Evolutionary conservation across 345 rosid genomes (phyloP).

Genomic region (Populus euphratica): DNA sequence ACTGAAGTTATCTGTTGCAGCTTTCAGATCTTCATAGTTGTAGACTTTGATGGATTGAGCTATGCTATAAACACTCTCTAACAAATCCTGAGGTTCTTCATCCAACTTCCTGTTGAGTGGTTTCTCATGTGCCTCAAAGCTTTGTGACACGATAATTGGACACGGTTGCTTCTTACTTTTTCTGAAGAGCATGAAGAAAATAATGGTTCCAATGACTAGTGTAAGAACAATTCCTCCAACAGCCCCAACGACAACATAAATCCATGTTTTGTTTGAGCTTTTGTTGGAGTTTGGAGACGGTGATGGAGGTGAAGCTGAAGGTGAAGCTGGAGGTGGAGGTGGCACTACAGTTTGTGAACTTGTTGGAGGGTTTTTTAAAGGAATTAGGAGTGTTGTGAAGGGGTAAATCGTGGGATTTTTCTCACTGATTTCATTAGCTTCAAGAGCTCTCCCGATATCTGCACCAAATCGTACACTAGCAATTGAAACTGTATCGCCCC

Average conservation of each 20-base stretch:
- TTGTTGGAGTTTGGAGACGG: conserved; percentile 18
- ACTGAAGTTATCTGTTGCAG: conserved; percentile 66
- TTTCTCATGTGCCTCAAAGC: conserved; percentile 38
- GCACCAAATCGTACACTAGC: conserved; percentile 21
- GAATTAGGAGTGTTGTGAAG: conserved; percentile 33
- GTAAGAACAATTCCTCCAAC: conserved; percentile 43
- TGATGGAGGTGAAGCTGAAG: conserved; percentile 29
- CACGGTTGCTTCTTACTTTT: conserved; percentile 22
- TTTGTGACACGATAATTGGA: conserved; percentile 16
- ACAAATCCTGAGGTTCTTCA: conserved; percentile 40
- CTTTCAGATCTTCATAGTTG: conserved; percentile 49
- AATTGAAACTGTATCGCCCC: not conserved
- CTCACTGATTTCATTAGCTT: conserved; percentile 27
- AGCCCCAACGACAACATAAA: conserved; percentile 46
- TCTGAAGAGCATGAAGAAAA: conserved; percentile 32
- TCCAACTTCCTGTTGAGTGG: conserved; percentile 34
- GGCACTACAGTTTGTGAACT: conserved; percentile 29
- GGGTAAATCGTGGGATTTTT: conserved; percentile 6
- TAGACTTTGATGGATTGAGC: conserved; percentile 59
- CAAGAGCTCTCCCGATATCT: conserved; percentile 14
- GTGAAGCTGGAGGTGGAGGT: conserved; percentile 19
- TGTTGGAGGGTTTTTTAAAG: conserved; percentile 29
- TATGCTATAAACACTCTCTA: conserved; percentile 40
- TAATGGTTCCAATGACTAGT: conserved; percentile 16
- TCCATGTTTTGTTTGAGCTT: conserved; percentile 49